Evolutionary conservation across 306 rosid genomes (phyloP), one percentile per base, ranked within the genome.

Genomic region (Hippophae gyantsensis): DNA sequence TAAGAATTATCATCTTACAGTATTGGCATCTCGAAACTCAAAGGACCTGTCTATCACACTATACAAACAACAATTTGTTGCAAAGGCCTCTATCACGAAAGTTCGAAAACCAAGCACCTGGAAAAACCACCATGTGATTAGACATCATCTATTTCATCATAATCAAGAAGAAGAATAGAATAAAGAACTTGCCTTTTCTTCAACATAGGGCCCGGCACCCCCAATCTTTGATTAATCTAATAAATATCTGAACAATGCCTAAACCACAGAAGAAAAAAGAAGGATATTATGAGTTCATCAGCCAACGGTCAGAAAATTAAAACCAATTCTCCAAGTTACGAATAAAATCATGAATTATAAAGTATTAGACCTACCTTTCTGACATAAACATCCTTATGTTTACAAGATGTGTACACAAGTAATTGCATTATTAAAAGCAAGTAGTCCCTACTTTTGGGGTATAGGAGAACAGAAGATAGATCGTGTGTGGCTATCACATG

Each of bases 51-150:
- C 96, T 54, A 92, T 89, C 69, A 92, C 80, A 62, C 99, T 92
- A 62, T 84, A 84, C 77, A 92, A 70, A 75, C 96, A 92, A 81
- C 99, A 92, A 78, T 85, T 78, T 62, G 78, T 82, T 56, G 96
- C 94, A 74, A 92, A 92, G 68, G 74, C 61, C 77, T 85, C 95
- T 10, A 92, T 72, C 74, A 92, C 64, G 70, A 88, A 92, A 57
- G 55, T 86, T 69, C 84, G 88, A 71, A 92, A 92, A 76, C 99
- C 99, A 68, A 93, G 96, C 57, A 92, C 88, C 99, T 92, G 72
- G 43, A 70, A 59, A 48, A 47, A 57, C 32, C 12, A 11, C 1
- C 42, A 9, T 44, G 38, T 32, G 38, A 57, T 48, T 52, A 50
- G n/a, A 58, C 48, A 64, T 43, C 23, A 38, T 13, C 42, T 11